phyloP scores from a whole-genome alignment of 2,329 filamentous ascomycete species.

The Colletotrichum lentis region DNA sequence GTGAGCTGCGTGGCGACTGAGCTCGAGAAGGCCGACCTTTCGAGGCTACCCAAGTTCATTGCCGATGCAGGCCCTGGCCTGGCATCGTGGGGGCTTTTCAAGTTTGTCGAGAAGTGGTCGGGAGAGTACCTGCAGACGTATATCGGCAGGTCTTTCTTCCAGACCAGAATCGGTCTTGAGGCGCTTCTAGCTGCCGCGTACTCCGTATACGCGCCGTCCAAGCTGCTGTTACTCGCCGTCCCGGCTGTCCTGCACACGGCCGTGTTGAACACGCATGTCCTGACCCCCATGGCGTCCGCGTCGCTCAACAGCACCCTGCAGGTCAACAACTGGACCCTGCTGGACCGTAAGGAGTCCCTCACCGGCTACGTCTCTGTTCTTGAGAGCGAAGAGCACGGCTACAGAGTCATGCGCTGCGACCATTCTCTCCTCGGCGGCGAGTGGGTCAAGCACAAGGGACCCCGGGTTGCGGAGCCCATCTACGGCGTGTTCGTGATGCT shows the following conservation, averaged over 20 bases:
- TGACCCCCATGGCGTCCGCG: constrained; percentile 65
- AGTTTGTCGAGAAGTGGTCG: constrained; percentile 55
- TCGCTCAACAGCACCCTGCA: constrained; percentile 72
- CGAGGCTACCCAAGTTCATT: constrained; percentile 62
- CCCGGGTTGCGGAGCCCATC: constrained; percentile 78
- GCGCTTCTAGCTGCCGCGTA: constrained; percentile 72
- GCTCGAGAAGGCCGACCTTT: constrained; percentile 68
- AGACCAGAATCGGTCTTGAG: constrained; percentile 78
- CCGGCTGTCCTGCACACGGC: constrained; percentile 78
- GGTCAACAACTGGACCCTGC: constrained; percentile 73
- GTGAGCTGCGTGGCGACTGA: constrained; percentile 70
- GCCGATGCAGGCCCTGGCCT: constrained; percentile 72
- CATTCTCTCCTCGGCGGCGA: constrained; percentile 94
- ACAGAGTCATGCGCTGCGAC: constrained; percentile 87
- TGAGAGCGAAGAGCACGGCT: constrained; percentile 75
- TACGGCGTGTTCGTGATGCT: constrained; percentile 97
- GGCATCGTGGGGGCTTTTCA: constrained; percentile 72
- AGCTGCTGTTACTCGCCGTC: constrained; percentile 69
- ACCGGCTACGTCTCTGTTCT: constrained; percentile 94
- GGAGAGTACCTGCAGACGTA: constrained; percentile 54
- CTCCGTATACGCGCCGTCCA: constrained; percentile 72
- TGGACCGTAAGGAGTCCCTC: constrained; percentile 84
- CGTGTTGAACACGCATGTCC: constrained; percentile 77
- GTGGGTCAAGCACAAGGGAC: constrained; percentile 71
- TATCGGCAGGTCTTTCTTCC: constrained; percentile 69